These are phyloP conservation scores for Mikania micrantha DNA, from an alignment of 129 eudicot species.

Conservation along the genomic window DNA sequence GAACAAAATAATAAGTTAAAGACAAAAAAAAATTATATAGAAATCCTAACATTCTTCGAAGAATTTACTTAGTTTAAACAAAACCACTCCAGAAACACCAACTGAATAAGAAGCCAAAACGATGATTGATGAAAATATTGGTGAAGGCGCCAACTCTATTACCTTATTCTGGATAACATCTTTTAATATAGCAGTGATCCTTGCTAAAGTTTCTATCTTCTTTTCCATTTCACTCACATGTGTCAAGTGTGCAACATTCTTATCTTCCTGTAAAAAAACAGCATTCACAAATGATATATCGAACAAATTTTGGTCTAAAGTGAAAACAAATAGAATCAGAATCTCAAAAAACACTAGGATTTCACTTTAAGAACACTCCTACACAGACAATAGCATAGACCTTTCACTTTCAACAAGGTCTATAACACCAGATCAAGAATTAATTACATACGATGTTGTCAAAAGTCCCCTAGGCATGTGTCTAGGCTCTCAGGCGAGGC, in stretches of 20 bases:
- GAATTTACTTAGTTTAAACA: too few species aligned
- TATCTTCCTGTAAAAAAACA: constrained; percentile 68
- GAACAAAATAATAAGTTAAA: not conserved
- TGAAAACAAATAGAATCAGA: not conserved
- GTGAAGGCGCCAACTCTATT: constrained; percentile 4
- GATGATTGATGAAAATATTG: not conserved
- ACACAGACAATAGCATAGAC: not conserved
- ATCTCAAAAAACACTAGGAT: not conserved
- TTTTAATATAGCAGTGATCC: constrained; percentile 89
- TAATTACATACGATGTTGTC: too few species aligned
- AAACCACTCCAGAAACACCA: not conserved
- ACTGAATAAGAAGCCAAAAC: not conserved
- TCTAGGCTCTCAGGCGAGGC: too few species aligned
- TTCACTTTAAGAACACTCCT: not conserved
- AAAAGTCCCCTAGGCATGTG: too few species aligned
- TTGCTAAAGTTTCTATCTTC: constrained; percentile 83
- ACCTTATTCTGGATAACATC: constrained; percentile 98
- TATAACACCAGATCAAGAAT: not conserved
- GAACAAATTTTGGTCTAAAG: not conserved
- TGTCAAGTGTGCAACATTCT: constrained; percentile 90
- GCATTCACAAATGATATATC: constrained; percentile 11
- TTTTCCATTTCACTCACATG: constrained; percentile 95
- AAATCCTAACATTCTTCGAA: too few species aligned
- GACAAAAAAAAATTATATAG: too few species aligned
- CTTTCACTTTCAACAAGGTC: not conserved